Conservation (phyloP, 495 filamentous ascomycete genomes). For the Bathelium albidoporum region DNA sequence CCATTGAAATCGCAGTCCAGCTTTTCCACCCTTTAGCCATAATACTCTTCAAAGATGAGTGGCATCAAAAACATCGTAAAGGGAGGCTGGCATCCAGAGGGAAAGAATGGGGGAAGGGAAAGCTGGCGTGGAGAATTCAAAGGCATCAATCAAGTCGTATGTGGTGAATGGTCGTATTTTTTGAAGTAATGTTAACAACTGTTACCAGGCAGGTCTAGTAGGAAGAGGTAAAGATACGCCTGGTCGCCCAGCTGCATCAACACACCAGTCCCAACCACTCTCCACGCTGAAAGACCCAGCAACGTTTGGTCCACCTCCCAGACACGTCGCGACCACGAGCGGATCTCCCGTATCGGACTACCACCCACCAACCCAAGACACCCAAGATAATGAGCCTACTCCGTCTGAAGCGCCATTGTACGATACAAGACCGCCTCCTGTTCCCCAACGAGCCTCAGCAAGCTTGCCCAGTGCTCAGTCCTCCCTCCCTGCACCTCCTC, state of each 20-base stretch:
- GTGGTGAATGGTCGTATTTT: slow-evolving; percentile 12
- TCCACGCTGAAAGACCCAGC: slow-evolving; percentile 70
- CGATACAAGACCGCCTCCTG: background rate
- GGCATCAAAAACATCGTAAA: slow-evolving; percentile 22
- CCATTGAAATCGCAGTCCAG: no score
- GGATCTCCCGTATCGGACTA: background rate
- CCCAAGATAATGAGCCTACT: slow-evolving; percentile 36
- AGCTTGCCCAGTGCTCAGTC: slow-evolving; percentile 14
- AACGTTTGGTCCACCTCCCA: slow-evolving; percentile 80
- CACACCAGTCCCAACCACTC: slow-evolving; percentile 58
- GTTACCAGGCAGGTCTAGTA: slow-evolving; percentile 29
- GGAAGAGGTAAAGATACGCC: slow-evolving; percentile 37
- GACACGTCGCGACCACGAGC: slow-evolving; percentile 37
- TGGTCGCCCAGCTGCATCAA: slow-evolving; percentile 27
- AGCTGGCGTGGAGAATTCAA: slow-evolving; percentile 23
- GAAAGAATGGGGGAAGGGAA: slow-evolving; percentile 21
- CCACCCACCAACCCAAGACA: background rate
- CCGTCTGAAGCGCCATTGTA: background rate
- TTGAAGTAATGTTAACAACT: slow-evolving; percentile 6
- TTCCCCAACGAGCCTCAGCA: slow-evolving; percentile 7
- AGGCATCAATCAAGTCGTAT: slow-evolving; percentile 23
- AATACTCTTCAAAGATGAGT: no score
- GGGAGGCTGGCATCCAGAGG: slow-evolving; percentile 26
- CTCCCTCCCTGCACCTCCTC: slow-evolving; percentile 52
- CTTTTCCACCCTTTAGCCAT: no score